phyloP scores from a whole-genome alignment of 306 rosid genomes.

The Lotus japonicus region DNA sequence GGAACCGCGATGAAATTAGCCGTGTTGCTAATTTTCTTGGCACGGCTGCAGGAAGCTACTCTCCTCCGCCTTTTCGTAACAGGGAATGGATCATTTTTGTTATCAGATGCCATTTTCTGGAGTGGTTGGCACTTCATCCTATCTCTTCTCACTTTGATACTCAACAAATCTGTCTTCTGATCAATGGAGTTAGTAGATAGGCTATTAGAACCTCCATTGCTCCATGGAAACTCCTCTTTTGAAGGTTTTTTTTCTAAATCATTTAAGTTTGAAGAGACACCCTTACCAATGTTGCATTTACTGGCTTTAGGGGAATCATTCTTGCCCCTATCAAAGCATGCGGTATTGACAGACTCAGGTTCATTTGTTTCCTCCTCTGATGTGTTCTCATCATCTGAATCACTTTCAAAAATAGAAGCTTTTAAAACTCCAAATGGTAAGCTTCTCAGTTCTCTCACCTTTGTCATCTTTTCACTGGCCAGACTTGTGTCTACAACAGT shows the following conservation, averaged over 20 bases:
- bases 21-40: slow-evolving; percentile 27
- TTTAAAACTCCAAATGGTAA: slow-evolving; percentile 46
- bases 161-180: slow-evolving; percentile 14
- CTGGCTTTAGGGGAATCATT: slow-evolving; percentile 21
- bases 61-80: slow-evolving; percentile 40
- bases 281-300: slow-evolving; percentile 15
- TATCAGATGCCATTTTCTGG: slow-evolving; percentile 23
- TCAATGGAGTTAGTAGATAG: slow-evolving; percentile 23
- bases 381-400: slow-evolving; percentile 34
- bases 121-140: slow-evolving; percentile 29
- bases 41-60: slow-evolving; percentile 37
- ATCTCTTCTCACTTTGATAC: slow-evolving; percentile 21
- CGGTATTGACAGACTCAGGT: slow-evolving; percentile 34
- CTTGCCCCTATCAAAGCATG: slow-evolving; percentile 32
- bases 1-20: slow-evolving; percentile 26
- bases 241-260: slow-evolving; percentile 31
- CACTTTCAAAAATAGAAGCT: slow-evolving; percentile 27
- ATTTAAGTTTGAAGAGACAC: slow-evolving; percentile 20
- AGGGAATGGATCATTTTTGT: slow-evolving; percentile 29
- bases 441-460: slow-evolving; percentile 64
- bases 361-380: slow-evolving; percentile 39
- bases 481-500: slow-evolving; percentile 89
- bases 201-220: slow-evolving; percentile 19
- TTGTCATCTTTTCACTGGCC: slow-evolving; percentile 32
- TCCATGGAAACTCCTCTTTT: slow-evolving; percentile 30